Evolutionary conservation across 106 monocot genomes (phyloP).

Genomic region (Dendrobium chrysotoxum): DNA sequence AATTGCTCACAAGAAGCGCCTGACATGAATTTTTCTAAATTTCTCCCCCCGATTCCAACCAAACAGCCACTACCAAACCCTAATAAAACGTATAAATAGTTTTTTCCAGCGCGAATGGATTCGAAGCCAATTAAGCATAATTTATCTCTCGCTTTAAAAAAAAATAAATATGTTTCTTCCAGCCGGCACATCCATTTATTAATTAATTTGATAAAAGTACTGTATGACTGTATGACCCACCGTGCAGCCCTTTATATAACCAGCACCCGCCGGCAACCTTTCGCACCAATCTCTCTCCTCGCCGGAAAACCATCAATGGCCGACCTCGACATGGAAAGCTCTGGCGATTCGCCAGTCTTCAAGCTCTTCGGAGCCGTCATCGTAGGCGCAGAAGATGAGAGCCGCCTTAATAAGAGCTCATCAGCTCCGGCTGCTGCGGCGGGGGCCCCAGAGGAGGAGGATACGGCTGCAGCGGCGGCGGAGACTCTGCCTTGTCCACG

Average conservation of each 20-base stretch:
- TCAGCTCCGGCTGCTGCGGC: not conserved
- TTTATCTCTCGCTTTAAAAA: too few species aligned
- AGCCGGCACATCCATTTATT: not conserved
- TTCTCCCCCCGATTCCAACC: too few species aligned
- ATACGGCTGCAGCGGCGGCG: constrained; percentile 7
- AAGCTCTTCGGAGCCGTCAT: constrained; percentile 7
- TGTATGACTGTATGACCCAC: not conserved
- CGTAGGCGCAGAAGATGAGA: not conserved
- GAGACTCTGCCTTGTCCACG: constrained; percentile 30
- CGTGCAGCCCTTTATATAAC: not conserved
- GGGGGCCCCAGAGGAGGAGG: not conserved
- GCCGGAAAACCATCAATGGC: not conserved
- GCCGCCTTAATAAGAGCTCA: not conserved
- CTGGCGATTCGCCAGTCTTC: not conserved
- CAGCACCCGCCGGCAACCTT: not conserved
- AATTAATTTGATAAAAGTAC: not conserved
- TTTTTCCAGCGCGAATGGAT: too few species aligned
- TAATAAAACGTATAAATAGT: too few species aligned
- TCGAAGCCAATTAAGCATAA: too few species aligned
- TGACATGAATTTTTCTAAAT: too few species aligned
- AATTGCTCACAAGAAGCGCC: too few species aligned
- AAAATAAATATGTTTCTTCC: not conserved
- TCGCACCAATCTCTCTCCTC: not conserved
- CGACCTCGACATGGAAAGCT: not conserved
- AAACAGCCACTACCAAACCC: too few species aligned